phyloP scores from a whole-genome alignment of 805 yeast species.

The Phaffomyces thermotolerans region DNA sequence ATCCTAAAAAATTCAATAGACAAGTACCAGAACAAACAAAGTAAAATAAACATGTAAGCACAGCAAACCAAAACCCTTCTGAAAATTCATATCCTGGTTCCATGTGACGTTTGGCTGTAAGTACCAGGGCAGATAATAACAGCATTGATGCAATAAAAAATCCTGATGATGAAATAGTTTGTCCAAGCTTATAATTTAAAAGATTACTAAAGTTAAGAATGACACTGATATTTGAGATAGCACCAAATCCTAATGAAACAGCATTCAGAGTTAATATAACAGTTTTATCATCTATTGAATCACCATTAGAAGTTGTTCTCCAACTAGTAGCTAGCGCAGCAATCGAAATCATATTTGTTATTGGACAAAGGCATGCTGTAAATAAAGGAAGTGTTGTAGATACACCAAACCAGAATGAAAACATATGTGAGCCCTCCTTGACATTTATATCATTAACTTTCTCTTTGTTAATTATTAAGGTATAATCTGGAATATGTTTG shows the following conservation, averaged over 20 bases:
- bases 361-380: constrained; percentile 73
- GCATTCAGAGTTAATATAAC: constrained; percentile 37
- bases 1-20: constrained; percentile 56
- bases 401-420: constrained; percentile 50
- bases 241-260: constrained; percentile 56
- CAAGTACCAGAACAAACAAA: constrained; percentile 47
- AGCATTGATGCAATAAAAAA: constrained; percentile 57
- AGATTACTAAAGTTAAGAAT: constrained; percentile 60
- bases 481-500: constrained; percentile 14
- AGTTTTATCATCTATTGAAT: not conserved
- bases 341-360: constrained; percentile 66
- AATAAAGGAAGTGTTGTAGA: constrained; percentile 68
- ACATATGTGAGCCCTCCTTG: constrained; percentile 12
- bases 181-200: constrained; percentile 53
- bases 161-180: constrained; percentile 50
- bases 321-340: constrained; percentile 67
- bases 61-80: constrained; percentile 78
- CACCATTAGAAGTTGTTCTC: constrained; percentile 24
- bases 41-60: constrained; percentile 57
- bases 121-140: constrained; percentile 41
- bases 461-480: constrained; percentile 9
- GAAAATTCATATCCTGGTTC: constrained; percentile 27
- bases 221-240: constrained; percentile 60
- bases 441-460: constrained; percentile 13
- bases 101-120: constrained; percentile 26